Evolutionary conservation across 306 rosid species (phyloP).

Genomic region (peach (Prunus persica)): Prunus_persica_NCBIv2 NC_034012.1:3757501-3758000

Average conservation of each 20-base stretch:
- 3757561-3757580: constrained; percentile 19
- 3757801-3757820: neutral
- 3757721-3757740: constrained; percentile 16
- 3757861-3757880: neutral
- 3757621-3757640: constrained; percentile 18
- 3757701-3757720: constrained; percentile 6
- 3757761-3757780: neutral
- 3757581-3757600: constrained; percentile 18
- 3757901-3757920: constrained; percentile 3
- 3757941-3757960: neutral
- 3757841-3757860: constrained; percentile 11
- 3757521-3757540: constrained; percentile 17
- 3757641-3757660: constrained; percentile 29
- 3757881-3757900: neutral
- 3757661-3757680: constrained; percentile 16
- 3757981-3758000: neutral
- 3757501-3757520: neutral
- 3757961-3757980: neutral
- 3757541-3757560: constrained; percentile 12
- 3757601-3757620: constrained; percentile 16
- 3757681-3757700: constrained; percentile 1
- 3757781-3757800: constrained; percentile 1
- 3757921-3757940: neutral
- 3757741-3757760: constrained; percentile 19
- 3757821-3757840: neutral